phyloP scores from a whole-genome alignment of 2,329 filamentous ascomycete species.

The Myriosclerotinia scirpicola region DNA sequence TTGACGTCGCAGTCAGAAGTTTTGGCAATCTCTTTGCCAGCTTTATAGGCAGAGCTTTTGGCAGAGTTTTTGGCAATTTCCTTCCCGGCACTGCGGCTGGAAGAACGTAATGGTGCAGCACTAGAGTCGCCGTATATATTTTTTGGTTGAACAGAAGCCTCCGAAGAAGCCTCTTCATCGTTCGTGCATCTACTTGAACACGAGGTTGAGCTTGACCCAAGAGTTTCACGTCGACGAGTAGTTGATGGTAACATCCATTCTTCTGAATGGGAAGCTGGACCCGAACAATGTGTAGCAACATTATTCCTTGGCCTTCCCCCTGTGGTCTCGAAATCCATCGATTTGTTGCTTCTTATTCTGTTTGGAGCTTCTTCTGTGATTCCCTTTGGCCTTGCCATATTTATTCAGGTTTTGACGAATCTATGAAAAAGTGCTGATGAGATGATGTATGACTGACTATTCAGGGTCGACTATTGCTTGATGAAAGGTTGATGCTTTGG shows the following conservation, averaged over 20 bases:
- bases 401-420: no score
- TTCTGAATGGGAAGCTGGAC: background rate
- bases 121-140: background rate
- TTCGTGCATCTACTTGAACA: background rate
- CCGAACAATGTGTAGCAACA: background rate
- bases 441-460: background rate
- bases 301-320: no score
- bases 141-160: background rate
- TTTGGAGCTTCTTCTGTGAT: no score
- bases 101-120: background rate
- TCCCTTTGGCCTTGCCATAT: no score
- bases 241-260: background rate
- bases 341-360: no score
- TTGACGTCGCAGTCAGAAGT: no score
- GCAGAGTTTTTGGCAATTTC: background rate
- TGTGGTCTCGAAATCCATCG: background rate
- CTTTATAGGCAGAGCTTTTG: background rate
- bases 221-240: background rate
- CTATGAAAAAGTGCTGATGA: no score
- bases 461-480: background rate
- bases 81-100: background rate
- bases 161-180: background rate
- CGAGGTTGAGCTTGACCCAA: background rate
- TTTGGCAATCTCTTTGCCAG: no score
- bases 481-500: background rate